Percentiles rank a stretch among this genome's conserved stretches.
Evolutionary conservation across 768 basidiomycete genomes (phyloP).

Genomic region (Mycena pura): DNA sequence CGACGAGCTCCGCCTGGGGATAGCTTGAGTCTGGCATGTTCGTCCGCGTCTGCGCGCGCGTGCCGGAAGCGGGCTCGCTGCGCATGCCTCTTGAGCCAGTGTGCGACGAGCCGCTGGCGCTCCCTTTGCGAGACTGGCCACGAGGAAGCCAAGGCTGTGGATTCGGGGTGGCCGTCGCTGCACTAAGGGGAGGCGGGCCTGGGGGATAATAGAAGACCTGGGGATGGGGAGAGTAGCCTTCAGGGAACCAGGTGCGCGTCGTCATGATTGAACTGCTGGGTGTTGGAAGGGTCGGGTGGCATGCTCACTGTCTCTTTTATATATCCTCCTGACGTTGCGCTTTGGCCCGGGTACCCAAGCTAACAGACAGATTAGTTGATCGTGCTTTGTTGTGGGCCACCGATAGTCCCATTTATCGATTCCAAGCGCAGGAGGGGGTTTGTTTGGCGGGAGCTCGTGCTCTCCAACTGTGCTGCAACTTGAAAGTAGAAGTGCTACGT

Average conservation of each 20-base stretch:
- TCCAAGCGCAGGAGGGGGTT: too few relatives aligned
- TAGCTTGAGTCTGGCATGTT: background rate
- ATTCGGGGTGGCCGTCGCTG: slow-evolving; percentile 9
- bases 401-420: too few relatives aligned
- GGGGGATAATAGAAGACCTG: slow-evolving; percentile 12
- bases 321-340: background rate
- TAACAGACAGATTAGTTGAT: background rate
- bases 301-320: background rate
- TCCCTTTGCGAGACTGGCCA: background rate
- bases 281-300: background rate
- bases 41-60: background rate
- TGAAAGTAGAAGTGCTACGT: too few relatives aligned
- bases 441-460: too few relatives aligned
- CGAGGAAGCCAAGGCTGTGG: background rate
- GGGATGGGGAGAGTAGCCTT: slow-evolving; percentile 3
- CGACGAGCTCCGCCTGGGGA: slow-evolving; percentile 15
- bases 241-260: slow-evolving; percentile 26
- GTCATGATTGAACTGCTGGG: background rate
- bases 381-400: too few relatives aligned
- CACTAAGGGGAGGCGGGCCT: slow-evolving; percentile 18
- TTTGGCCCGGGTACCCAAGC: background rate
- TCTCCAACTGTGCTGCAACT: too few relatives aligned
- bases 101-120: background rate
- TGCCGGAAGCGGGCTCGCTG: too few relatives aligned
- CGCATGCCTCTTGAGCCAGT: slow-evolving; percentile 1